These are phyloP conservation scores for Erucastrum elatum DNA, from an alignment of 345 rosid genomes.

Conservation along the genomic window DNA sequence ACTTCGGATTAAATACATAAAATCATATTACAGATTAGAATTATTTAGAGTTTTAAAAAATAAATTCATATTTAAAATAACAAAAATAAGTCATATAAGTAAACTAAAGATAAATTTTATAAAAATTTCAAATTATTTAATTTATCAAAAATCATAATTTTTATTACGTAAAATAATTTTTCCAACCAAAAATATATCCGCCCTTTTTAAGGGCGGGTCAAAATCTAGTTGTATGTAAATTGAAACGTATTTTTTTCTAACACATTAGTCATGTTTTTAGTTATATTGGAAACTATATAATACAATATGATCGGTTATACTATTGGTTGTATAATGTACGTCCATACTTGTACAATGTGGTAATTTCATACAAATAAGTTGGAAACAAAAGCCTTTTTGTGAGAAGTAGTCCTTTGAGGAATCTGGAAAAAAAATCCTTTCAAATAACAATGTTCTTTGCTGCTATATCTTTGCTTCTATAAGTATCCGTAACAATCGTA, in stretches of 20 bases:
- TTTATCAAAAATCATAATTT: no score
- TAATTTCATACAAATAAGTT: not conserved
- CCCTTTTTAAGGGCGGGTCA: no score
- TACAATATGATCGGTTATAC: not conserved
- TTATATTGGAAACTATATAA: not conserved
- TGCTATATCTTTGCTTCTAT: not conserved
- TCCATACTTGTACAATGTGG: not conserved
- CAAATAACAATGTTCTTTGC: conserved; percentile 5
- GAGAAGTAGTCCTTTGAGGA: conserved; percentile 1
- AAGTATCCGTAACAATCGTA: conserved; percentile 18
- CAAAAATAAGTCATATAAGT: no score
- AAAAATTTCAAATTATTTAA: no score
- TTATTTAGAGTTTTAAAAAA: no score
- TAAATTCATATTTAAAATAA: no score
- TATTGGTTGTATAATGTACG: not conserved
- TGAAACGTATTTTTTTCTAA: not conserved
- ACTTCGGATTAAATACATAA: no score
- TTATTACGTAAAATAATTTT: no score
- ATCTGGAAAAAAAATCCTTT: conserved; percentile 17
- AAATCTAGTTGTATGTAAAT: not conserved
- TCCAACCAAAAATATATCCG: no score
- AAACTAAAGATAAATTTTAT: no score
- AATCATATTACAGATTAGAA: no score
- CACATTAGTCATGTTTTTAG: not conserved
- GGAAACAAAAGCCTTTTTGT: not conserved